Percentiles rank a stretch among this genome's conserved stretches.
These are phyloP conservation scores for Aspergillus phoenicis DNA, from an alignment of 2,329 filamentous ascomycete species.

Conservation along the genomic window DNA sequence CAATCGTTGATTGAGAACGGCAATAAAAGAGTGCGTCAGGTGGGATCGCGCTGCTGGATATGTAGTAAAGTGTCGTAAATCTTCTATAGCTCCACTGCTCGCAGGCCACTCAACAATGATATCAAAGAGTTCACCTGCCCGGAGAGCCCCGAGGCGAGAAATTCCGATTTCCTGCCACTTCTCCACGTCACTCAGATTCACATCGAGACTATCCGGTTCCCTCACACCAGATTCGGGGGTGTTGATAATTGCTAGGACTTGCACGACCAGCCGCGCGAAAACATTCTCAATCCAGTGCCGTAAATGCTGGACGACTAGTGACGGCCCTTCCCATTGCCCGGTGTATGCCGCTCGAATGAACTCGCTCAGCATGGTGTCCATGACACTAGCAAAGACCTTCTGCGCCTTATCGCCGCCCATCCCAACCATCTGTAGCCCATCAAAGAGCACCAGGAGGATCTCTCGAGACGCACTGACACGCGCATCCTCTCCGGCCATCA, in stretches of 20 bases:
- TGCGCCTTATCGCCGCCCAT: constrained; percentile 59
- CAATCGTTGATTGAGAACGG: constrained; percentile 56
- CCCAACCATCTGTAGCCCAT: constrained; percentile 54
- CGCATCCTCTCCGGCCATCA: constrained; percentile 39
- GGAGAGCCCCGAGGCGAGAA: constrained; percentile 56
- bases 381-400: constrained; percentile 60
- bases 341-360: constrained; percentile 61
- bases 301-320: constrained; percentile 52
- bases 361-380: constrained; percentile 59
- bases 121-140: constrained; percentile 62
- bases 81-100: constrained; percentile 61
- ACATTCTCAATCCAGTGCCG: constrained; percentile 59
- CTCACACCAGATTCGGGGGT: constrained; percentile 26
- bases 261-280: constrained; percentile 55
- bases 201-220: constrained; percentile 31
- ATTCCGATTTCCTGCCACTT: constrained; percentile 61
- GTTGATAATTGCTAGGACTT: constrained; percentile 49
- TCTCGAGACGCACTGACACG: constrained; percentile 36
- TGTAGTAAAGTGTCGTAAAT: constrained; percentile 60
- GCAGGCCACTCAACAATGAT: constrained; percentile 64
- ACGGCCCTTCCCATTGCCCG: constrained; percentile 58
- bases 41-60: constrained; percentile 57
- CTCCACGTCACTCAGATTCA: constrained; percentile 48
- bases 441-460: constrained; percentile 44
- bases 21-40: constrained; percentile 57